Evolutionary conservation across 306 rosid species (phyloP).

Genomic region (Glycine latifolia): DNA sequence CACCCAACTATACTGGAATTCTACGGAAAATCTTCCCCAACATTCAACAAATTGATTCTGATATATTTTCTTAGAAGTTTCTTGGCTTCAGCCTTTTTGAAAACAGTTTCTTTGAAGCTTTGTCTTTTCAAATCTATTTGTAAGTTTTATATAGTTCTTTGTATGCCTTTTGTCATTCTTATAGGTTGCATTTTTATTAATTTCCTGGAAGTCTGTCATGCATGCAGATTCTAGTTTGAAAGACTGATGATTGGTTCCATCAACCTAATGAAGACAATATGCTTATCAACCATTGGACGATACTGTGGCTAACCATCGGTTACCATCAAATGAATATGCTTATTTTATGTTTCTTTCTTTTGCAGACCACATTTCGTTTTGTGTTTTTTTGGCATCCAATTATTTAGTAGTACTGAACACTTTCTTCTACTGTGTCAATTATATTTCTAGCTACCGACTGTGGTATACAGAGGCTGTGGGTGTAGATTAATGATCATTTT

Average conservation of each 20-base stretch:
- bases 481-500: conserved; percentile 9
- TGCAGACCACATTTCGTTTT: conserved; percentile 13
- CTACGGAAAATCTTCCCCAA: conserved; percentile 71
- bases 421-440: conserved; percentile 8
- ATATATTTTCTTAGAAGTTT: conserved; percentile 61
- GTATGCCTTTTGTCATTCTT: conserved; percentile 14
- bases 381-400: conserved; percentile 3
- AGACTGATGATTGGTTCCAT: conserved; percentile 35
- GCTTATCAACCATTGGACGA: conserved; percentile 29
- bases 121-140: conserved; percentile 32
- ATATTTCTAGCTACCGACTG: conserved; percentile 15
- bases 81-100: conserved; percentile 30
- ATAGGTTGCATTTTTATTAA: conserved; percentile 23
- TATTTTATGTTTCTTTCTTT: conserved; percentile 24
- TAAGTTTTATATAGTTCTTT: conserved; percentile 44
- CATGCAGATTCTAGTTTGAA: conserved; percentile 44
- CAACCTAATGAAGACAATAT: conserved; percentile 32
- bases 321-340: conserved; percentile 34
- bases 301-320: conserved; percentile 34
- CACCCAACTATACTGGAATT: conserved; percentile 59
- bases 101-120: conserved; percentile 31
- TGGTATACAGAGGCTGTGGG: conserved; percentile 10
- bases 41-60: conserved; percentile 80
- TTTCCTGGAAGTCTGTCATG: conserved; percentile 22
- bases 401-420: conserved; percentile 35